Evolutionary conservation across 257 asterid genomes (phyloP).

Genomic region (Gentiana straminea): DNA sequence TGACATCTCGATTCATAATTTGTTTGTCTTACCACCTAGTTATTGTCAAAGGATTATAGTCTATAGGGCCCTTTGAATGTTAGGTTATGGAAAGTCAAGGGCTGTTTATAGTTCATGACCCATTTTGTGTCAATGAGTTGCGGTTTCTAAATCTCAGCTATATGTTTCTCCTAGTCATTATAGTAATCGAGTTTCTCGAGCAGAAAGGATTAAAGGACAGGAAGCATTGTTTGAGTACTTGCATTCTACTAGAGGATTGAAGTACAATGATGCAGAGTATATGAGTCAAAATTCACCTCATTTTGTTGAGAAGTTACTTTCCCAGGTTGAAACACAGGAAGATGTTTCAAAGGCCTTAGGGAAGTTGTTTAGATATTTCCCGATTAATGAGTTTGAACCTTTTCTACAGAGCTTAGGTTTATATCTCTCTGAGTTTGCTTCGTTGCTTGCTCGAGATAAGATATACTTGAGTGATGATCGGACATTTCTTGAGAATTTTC

Average conservation of each 20-base stretch:
- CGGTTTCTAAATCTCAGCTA: conserved; percentile 7
- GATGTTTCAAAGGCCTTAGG: conserved; percentile 49
- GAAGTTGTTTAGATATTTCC: conserved; percentile 57
- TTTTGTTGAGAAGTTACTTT: conserved; percentile 37
- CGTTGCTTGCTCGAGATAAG: conserved; percentile 56
- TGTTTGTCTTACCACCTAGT: neutral
- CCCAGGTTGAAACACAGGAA: conserved; percentile 40
- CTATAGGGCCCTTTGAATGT: neutral
- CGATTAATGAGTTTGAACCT: conserved; percentile 89
- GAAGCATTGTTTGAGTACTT: conserved; percentile 75
- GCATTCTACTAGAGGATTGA: conserved; percentile 69
- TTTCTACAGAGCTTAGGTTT: conserved; percentile 91
- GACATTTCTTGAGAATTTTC: conserved; percentile 57
- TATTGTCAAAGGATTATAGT: neutral
- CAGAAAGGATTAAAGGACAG: conserved; percentile 53
- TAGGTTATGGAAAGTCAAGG: conserved; percentile 3
- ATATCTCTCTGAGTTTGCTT: conserved; percentile 28
- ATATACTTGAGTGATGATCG: conserved; percentile 57
- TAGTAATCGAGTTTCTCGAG: conserved; percentile 14
- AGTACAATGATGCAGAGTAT: conserved; percentile 69
- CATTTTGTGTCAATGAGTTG: neutral
- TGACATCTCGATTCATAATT: conserved; percentile 16
- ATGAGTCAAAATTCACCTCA: conserved; percentile 79
- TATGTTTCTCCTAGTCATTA: neutral
- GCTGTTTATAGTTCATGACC: conserved; percentile 5